These are phyloP conservation scores for Xerocomellus chrysenteron DNA, from an alignment of 768 basidiomycete species.

Conservation along the genomic window DNA sequence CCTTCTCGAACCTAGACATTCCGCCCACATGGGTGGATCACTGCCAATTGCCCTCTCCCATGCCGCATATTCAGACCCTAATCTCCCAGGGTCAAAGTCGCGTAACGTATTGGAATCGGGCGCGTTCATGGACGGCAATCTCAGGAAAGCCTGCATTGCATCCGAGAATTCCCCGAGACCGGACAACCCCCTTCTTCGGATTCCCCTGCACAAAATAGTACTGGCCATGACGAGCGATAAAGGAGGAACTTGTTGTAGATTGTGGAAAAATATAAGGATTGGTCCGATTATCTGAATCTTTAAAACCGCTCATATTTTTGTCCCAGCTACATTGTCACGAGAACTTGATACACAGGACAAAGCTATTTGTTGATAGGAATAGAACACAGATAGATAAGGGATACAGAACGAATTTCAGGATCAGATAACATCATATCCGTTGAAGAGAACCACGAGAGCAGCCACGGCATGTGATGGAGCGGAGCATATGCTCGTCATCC, in stretches of 20 bases:
- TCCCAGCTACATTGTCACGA: neutral
- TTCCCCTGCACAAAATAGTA: too few species aligned
- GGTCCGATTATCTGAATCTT: neutral
- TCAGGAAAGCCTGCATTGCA: too few species aligned
- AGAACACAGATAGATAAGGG: neutral
- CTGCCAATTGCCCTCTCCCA: too few species aligned
- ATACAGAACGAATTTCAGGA: slow-evolving; percentile 6
- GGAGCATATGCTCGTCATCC: neutral
- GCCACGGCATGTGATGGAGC: neutral
- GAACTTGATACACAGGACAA: neutral
- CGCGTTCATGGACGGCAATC: too few species aligned
- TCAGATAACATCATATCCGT: neutral
- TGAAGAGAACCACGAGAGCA: neutral
- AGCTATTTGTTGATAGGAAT: neutral
- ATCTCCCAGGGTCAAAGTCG: too few species aligned
- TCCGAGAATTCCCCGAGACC: too few species aligned
- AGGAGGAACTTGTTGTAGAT: neutral
- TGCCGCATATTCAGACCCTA: too few species aligned
- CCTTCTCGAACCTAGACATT: too few species aligned
- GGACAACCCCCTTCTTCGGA: too few species aligned
- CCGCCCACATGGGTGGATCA: too few species aligned
- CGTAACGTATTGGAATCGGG: too few species aligned
- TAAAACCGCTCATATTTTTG: neutral
- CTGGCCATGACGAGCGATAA: neutral
- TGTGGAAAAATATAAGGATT: too few species aligned